Conservation (phyloP, 2,329 filamentous ascomycete species). For the Thielaviopsis populi region DNA sequence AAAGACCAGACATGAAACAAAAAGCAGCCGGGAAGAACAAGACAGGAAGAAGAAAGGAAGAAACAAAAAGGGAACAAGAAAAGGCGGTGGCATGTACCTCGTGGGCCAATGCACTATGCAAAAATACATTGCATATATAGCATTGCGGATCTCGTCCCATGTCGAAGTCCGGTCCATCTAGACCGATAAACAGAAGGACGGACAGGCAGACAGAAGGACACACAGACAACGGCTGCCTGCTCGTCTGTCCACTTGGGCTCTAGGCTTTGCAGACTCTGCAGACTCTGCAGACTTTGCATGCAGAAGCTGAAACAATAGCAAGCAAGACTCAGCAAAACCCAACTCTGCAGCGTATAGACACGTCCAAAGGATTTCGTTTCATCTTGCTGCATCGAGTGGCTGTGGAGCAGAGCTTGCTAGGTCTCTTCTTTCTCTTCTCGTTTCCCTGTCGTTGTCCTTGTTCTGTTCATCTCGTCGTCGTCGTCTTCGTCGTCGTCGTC, state of each 20-base stretch:
- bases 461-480: too few species aligned
- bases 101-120: not conserved
- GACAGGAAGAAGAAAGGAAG: not conserved
- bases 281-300: not conserved
- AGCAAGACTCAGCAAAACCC: not conserved
- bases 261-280: too few species aligned
- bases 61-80: not conserved
- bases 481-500: too few species aligned
- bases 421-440: not conserved
- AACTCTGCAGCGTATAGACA: not conserved
- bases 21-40: not conserved
- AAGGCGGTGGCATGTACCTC: not conserved
- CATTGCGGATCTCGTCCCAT: not conserved
- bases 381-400: not conserved
- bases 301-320: not conserved
- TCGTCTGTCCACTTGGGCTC: too few species aligned
- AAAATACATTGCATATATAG: not conserved
- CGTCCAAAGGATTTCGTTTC: constrained; percentile 2
- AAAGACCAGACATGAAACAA: not conserved
- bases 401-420: not conserved
- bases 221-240: too few species aligned
- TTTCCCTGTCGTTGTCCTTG: not conserved
- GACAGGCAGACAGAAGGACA: too few species aligned
- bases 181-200: too few species aligned
- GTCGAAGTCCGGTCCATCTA: not conserved